Base-by-base conservation (phyloP, 805 yeast species). In the Candida endomychidarum region DNA sequence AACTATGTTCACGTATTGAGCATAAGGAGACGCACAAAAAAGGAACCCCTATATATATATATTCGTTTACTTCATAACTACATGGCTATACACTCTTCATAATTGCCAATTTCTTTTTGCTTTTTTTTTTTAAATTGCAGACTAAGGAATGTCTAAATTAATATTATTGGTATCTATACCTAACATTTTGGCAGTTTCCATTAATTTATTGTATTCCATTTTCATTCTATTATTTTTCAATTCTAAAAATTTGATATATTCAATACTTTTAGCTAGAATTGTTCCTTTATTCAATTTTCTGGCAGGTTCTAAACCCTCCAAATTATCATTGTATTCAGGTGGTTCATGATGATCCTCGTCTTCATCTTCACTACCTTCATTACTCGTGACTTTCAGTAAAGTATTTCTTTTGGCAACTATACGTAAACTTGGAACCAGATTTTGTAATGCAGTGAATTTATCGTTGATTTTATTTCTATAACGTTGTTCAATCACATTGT, bases 281-380 rank as follows among this genome's bases (percentile, higher is more conserved):
- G 83, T 82, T 10, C 91, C 93, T 60, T 86, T 86, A 58, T 84
- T 85, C 40, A 86, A 66, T 56, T 84, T 84, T 23, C 77, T 61
- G 8, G 90, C 89, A 0, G 93, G 93, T 16, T 81, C 72, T 23
- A 85, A 67, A 2, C 93, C 95, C 47, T 85, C 93, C 17, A 84
- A 63, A 40, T 79, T 81, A 40, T 40, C 58, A 23, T 30, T n/a
- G 11, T 29, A 20, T 11, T 14, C 32, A 14, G 6, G 22, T 11
- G 15, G 20, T 11, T 48, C 50, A 17, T 24, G 28, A 20, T 24
- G 37, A 14, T 22, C 29, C 11, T 34, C 29, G 3, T 23, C 37
- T 4, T 28, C 23, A n/a, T 40, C 41, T 18, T 27, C 33, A 11
- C 40, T 42, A 10, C 42, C 42, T 31, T 45, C 46, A 8, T 48